Base-by-base conservation (phyloP, 129 eudicot species). In the Flaveria trinervia region DNA sequence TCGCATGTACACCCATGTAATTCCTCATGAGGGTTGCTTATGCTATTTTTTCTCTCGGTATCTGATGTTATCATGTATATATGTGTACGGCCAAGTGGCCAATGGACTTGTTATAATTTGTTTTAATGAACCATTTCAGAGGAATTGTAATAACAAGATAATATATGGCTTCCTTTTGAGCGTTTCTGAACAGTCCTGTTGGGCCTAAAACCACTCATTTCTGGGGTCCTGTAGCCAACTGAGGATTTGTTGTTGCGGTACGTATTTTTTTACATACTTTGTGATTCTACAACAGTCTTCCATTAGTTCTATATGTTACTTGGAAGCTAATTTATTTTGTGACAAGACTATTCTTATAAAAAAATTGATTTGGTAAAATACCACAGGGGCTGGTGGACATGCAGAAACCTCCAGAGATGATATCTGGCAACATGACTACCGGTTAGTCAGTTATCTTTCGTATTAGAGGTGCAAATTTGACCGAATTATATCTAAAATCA, bases 191-290 rank as follows among this genome's bases (percentile, higher is more conserved):
- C 88, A 91, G 97, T 74, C 97, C 94, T 1, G 87, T 91, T 83
- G 97, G 97, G 60, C 97, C 97, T 66, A 88, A 91, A 83, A 91
- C 97, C 45, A 87, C 97, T 79, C 97, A 91, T 76, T 91, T 91
- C 48, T 91, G 94, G 97, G 97, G 97, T 25, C 94, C 97, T 49
- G 83, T 91, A 14, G 97, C 92, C 75, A 91, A 91, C 83, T 91
- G 94, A 95, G 97, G 95, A 57, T 91, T 91, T 71, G 91, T 91
- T 39, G 82, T 22, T 77, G 97, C 97, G 80, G 97, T 91, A 91
- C 15, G 92, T 17, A 26, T 59, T 81, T 65, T 28, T 0, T 67
- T 61, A 73, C 50, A 25, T 26, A 26, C 22, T 72, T n/a, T 5
- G 45, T 51, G 41, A 55, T 77, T 61, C 43, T 4, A 33, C 17